Base-by-base conservation (phyloP, 2,329 filamentous ascomycete species). In the Fonsecaea erecta region DNA sequence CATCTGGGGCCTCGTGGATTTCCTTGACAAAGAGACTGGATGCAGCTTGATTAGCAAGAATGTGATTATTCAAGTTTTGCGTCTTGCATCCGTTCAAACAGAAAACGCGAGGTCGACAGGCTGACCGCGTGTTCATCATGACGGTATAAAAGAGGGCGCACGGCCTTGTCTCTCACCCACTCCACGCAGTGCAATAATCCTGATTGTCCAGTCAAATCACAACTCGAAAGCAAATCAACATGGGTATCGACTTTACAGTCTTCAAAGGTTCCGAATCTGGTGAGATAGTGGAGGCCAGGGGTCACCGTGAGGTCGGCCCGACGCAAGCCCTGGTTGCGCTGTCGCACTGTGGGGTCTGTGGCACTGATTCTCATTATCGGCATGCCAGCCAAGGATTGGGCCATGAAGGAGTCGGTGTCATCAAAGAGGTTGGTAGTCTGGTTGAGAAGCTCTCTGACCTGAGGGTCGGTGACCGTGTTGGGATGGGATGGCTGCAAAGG, bases 361-460 rank as follows among this genome's bases (percentile, higher is more conserved):
- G 67, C 28, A 70, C 70, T 7, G 70, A 71, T 32, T 64, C 62
- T 28, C 70, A 71, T 40, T 68, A 64, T 54, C 51, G 52, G 14
- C 64, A 68, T 48, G 35, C 48, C 11, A 60, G 68, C 28, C 66
- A 69, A 30, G 68, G 64, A 1, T 58, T 74, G 34, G 73, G 73
- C 28, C 72, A 74, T 18, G 72, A 74, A 64, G 72, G 64, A 1
- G 60, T 74, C 4, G 72, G 73, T 7, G 62, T 69, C 24, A 65
- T 74, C 35, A 61, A 60, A 12, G 68, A 73, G 35, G 55, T 70
- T 21, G 72, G 71, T 11, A 57, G 63, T 18, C 59, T 63, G 4
- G 71, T 71, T 1, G 26, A 63, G 12, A 35, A 59, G 21, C 58
- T 69, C 12, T 65, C 62, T 11, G 65, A 69, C 24, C 37, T 68